Evolutionary conservation across 2,329 filamentous ascomycete species (phyloP).

Genomic region (Mariannaea elegans): DNA sequence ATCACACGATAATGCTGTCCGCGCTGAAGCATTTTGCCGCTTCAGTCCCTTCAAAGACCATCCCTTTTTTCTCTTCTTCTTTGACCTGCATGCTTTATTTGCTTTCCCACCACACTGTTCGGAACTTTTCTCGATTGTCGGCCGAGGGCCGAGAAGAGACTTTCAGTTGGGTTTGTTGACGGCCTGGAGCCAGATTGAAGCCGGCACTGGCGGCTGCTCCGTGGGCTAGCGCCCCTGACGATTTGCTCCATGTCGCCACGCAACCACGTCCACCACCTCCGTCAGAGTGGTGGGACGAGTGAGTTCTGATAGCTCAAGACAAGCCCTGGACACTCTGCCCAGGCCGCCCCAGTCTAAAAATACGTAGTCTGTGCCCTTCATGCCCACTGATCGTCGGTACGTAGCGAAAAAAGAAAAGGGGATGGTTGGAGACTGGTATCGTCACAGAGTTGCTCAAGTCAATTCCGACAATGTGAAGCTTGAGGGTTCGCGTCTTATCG

Average conservation of each 20-base stretch:
- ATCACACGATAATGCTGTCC: slow-evolving; percentile 1
- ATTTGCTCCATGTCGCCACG: slow-evolving; percentile 32
- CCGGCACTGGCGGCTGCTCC: slow-evolving; percentile 27
- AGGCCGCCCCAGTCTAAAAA: slow-evolving; percentile 38
- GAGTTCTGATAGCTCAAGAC: slow-evolving; percentile 30
- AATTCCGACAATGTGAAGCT: slow-evolving; percentile 11
- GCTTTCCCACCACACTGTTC: neutral
- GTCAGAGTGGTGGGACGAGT: slow-evolving; percentile 25
- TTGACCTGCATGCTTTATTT: neutral
- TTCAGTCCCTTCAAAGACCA: neutral
- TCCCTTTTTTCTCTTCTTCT: neutral
- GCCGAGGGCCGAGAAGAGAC: slow-evolving; percentile 6
- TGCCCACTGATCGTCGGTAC: slow-evolving; percentile 22
- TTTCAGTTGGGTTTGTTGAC: slow-evolving; percentile 5
- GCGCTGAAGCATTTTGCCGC: neutral
- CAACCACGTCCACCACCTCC: slow-evolving; percentile 23
- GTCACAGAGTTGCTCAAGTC: slow-evolving; percentile 21
- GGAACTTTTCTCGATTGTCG: slow-evolving; percentile 1
- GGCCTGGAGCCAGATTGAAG: slow-evolving; percentile 8
- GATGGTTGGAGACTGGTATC: slow-evolving; percentile 12
- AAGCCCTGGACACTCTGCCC: slow-evolving; percentile 21
- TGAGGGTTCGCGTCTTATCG: slow-evolving; percentile 7
- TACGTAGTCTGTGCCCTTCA: slow-evolving; percentile 23
- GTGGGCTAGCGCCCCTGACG: slow-evolving; percentile 23
- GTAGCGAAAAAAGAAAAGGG: slow-evolving; percentile 22